These are phyloP conservation scores for Mollisiaceae sp. DNA, from an alignment of 2,329 filamentous ascomycete genomes.

Conservation along the genomic window DNA sequence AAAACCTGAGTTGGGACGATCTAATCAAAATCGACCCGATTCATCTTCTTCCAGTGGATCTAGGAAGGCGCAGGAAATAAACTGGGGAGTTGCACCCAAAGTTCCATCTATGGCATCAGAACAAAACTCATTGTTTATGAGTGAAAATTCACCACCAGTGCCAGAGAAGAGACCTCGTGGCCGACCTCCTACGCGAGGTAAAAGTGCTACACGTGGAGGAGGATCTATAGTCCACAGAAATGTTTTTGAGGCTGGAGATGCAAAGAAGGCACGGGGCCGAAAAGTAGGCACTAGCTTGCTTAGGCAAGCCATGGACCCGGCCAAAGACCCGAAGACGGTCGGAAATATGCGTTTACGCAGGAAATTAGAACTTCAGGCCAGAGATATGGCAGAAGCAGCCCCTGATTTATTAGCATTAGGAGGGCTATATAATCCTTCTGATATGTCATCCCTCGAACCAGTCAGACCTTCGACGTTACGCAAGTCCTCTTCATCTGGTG, in stretches of 20 bases:
- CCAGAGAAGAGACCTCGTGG: constrained; percentile 6
- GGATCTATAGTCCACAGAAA: constrained; percentile 28
- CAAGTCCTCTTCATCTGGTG: constrained; percentile 8
- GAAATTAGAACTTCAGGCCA: constrained; percentile 49
- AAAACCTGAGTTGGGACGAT: neutral
- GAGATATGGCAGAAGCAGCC: constrained; percentile 51
- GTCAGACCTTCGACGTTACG: constrained; percentile 27
- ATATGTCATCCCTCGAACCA: constrained; percentile 21
- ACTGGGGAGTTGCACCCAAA: neutral
- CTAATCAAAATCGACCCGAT: neutral
- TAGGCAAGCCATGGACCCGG: constrained; percentile 46
- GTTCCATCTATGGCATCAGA: neutral
- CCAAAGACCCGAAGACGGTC: constrained; percentile 50
- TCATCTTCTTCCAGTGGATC: neutral
- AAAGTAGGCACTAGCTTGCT: constrained; percentile 21
- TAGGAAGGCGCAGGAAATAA: neutral
- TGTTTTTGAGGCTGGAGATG: constrained; percentile 31
- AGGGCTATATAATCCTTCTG: constrained; percentile 36
- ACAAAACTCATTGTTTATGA: neutral
- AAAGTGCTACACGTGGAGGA: constrained; percentile 33
- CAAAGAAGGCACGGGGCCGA: constrained; percentile 23
- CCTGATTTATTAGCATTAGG: constrained; percentile 43
- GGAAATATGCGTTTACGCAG: constrained; percentile 46
- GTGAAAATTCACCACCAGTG: neutral
- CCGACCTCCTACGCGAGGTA: constrained; percentile 15